Base-by-base conservation (phyloP, 2,329 filamentous ascomycete species). In the Eutypella sp. region DNA sequence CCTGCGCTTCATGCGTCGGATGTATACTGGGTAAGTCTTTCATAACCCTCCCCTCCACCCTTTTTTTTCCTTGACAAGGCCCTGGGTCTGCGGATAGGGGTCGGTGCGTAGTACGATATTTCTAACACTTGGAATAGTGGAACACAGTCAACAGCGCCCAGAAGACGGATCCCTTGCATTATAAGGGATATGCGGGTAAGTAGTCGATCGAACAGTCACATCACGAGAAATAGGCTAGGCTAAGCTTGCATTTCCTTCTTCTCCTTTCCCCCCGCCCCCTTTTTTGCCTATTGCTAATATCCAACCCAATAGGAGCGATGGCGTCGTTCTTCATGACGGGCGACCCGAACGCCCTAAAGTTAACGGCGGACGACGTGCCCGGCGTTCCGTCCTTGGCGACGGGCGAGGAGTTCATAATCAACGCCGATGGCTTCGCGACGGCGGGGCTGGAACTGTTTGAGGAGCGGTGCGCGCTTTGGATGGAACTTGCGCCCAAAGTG, bases 1-100 rank as follows among this genome's bases (percentile, higher is more conserved):
- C 80, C 80, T 0, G 79, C 81, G 0, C 77, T 70, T 47, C 80
- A 84, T 58, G 80, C 72, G 0, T 75, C 70, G 46, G 81, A 84
- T 58, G 76, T 73, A 5, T 68, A 70, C 38, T 82, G 76, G 58
- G 75, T 79, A 57, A 53, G 69, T 66, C 18, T 6, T 7, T 18
- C 29, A 18, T 16, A 25, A 24, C 22, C 23, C 25, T n/a, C 8
- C 15, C 16, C 8, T 45, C 23, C 13, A 27, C 13, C 24, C n/a
- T 10, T 33, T 44, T 55, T 22, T 34, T 36, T n/a, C 49, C 29
- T 11, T 24, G 27, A 22, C n/a, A n/a, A n/a, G n/a, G n/a, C n/a
- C n/a, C n/a, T n/a, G n/a, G n/a, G n/a, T n/a, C n/a, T n/a, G n/a
- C n/a, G n/a, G n/a, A n/a, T n/a, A n/a, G n/a, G n/a, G n/a, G n/a